Conservation (phyloP, 2,329 filamentous ascomycete genomes). For the Trichoderma sp. region DNA sequence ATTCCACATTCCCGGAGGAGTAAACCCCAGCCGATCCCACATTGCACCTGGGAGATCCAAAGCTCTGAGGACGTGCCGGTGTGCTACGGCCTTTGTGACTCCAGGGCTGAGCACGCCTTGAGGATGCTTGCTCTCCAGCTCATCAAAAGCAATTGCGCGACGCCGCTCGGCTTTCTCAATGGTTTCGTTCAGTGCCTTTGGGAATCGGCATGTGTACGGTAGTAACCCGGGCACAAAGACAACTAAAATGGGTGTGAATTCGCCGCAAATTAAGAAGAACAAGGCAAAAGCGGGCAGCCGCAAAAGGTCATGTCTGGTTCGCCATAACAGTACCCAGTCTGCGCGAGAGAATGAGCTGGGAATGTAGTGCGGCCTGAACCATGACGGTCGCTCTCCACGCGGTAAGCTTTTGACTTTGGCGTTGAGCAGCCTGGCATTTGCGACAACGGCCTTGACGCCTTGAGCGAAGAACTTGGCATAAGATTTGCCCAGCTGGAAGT, state of each 20-base stretch:
- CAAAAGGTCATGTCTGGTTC: slow-evolving; percentile 71
- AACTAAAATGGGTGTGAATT: slow-evolving; percentile 82
- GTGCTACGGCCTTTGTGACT: slow-evolving; percentile 34
- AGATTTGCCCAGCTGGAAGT: slow-evolving; percentile 67
- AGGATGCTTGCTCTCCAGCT: slow-evolving; percentile 37
- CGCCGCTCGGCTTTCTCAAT: slow-evolving; percentile 57
- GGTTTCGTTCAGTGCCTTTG: slow-evolving; percentile 65
- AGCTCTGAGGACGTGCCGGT: slow-evolving; percentile 44
- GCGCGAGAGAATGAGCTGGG: slow-evolving; percentile 55
- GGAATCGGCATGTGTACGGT: slow-evolving; percentile 81
- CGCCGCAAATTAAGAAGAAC: slow-evolving; percentile 76
- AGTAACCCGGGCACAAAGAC: slow-evolving; percentile 69
- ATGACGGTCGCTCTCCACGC: slow-evolving; percentile 54
- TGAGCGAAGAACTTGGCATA: slow-evolving; percentile 87
- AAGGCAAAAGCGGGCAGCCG: slow-evolving; percentile 77
- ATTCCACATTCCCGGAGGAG: slow-evolving; percentile 54
- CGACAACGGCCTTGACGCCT: slow-evolving; percentile 72
- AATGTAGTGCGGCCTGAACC: slow-evolving; percentile 37
- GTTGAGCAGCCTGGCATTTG: slow-evolving; percentile 60
- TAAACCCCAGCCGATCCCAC: slow-evolving; percentile 53
- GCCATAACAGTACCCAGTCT: slow-evolving; percentile 68
- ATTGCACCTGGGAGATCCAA: slow-evolving; percentile 48
- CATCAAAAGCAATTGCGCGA: slow-evolving; percentile 51
- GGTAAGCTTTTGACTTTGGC: slow-evolving; percentile 47
- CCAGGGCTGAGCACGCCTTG: slow-evolving; percentile 40